Evolutionary conservation across 352 stramenopile genomes (phyloP).

Genomic region (Phytophthora brassicae): DNA sequence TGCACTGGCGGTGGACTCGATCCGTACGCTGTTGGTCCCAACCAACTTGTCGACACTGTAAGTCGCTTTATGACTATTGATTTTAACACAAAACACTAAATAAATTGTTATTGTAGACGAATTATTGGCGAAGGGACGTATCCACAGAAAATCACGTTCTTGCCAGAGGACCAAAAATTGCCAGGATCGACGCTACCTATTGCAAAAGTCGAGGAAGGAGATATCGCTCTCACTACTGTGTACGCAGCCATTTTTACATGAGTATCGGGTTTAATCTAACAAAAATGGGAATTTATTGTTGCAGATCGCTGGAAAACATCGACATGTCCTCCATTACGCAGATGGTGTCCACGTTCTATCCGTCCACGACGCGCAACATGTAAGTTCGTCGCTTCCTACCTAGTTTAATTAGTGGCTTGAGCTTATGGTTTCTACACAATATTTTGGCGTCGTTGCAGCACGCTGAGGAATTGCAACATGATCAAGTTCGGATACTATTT

Average conservation of each 20-base stretch:
- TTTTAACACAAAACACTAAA: not conserved
- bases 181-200: slow-evolving; percentile 29
- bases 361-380: slow-evolving; percentile 33
- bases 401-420: not conserved
- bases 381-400: slow-evolving; percentile 1
- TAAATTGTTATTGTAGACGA: not conserved
- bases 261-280: too few species aligned
- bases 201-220: slow-evolving; percentile 12
- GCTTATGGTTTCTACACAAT: not conserved
- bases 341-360: slow-evolving; percentile 29
- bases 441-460: slow-evolving; percentile 27
- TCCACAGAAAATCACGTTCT: slow-evolving; percentile 30
- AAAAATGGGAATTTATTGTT: not conserved
- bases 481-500: slow-evolving; percentile 41
- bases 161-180: slow-evolving; percentile 28
- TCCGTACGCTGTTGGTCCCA: slow-evolving; percentile 33
- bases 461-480: slow-evolving; percentile 50
- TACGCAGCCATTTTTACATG: slow-evolving; percentile 8
- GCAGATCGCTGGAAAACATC: slow-evolving; percentile 34
- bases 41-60: slow-evolving; percentile 28
- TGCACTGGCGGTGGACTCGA: slow-evolving; percentile 30
- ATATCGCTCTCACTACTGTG: slow-evolving; percentile 27
- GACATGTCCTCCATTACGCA: slow-evolving; percentile 35
- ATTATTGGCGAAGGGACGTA: slow-evolving; percentile 26
- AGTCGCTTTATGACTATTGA: not conserved